Evolutionary conservation across 2,329 filamentous ascomycete genomes (phyloP), one percentile per base, ranked within the genome.

Genomic region (Gnomoniopsis smithogilvyi): DNA sequence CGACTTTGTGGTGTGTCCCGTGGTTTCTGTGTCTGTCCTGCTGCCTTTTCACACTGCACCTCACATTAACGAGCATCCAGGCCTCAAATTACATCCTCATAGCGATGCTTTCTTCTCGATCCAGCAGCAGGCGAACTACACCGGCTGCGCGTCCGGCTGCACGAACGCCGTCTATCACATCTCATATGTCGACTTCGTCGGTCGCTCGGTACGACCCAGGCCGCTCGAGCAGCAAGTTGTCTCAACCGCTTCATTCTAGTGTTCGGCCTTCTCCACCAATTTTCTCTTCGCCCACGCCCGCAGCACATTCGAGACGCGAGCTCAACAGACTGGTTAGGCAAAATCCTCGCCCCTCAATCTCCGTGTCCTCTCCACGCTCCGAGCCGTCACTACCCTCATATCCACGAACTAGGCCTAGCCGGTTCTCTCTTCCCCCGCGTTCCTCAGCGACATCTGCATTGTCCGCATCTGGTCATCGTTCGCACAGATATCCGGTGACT

Each of bases 361-460:
- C 46, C 2, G 11, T 17, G 33, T n/a, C 33, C 26, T 54, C 57
- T 26, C 26, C 51, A 33, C 49, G 7, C 19, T 62, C 60, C 41
- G 51, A 53, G 33, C 60, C 57, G 15, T 38, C 53, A 6, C 48
- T 62, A 19, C 53, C 60, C n/a, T 30, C 57, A 24, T 54, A 51
- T 17, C 53, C 50, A 38, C 51, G 33, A 24, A 10, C 49, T 26
- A 51, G 41, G n/a, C 2, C 53, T 43, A 38, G 53, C 14, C 53
- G 57, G 3, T 12, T 54, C 6, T 54, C 57, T 30, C 41, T 57
- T 8, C 54, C 38, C 19, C 19, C 53, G 3, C 54, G 33, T 6
- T 51, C 54, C 22, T 19, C 51, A 15, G 41, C 47, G 30, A 51
- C 57, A 19, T 33, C 60, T 12, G 41, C 50, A 43, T 46, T 19